Evolutionary conservation across 257 asterid species (phyloP), one percentile per base, ranked within the genome.

Genomic region (Rauvolfia tetraphylla): DNA sequence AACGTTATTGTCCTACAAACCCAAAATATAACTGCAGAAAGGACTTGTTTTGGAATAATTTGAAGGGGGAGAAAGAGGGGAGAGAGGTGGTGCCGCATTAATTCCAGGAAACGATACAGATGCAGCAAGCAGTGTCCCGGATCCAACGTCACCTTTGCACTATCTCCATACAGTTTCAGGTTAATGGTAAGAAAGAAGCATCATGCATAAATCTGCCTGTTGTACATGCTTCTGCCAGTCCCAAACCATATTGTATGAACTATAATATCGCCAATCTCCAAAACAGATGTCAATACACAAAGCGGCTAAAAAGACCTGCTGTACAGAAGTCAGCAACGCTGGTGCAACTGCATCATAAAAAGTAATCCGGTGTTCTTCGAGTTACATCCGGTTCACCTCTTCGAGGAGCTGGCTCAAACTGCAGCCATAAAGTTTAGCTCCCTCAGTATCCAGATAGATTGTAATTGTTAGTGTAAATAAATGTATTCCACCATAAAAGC

Each of bases 391-490:
- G 97, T 77, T 90, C 97, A 27, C 96, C 97, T 25, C 97, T 85
- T 74, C 93, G 88, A 18, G 97, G 96, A 78, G 96, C 97, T 78
- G 97, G 97, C 77, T 91, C 97, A 86, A 91, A 91, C 97, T 91
- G 90, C 85, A 73, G 76, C 29, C 44, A 14, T 22, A 54, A 80
- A 48, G 14, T 36, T 0, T 49, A 20, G 22, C 62, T 4, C 5
- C 34, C 66, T 74, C 67, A 44, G 46, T 39, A 74, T 54, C n/a
- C 41, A 17, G 36, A 49, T 12, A 25, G n/a, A 27, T 1, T 27
- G 44, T 38, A 49, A 12, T 39, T 31, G 6, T 36, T 39, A 15
- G 23, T 10, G n/a, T 11, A 49, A 53, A 1, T 53, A 25, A 8
- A 7, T 25, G 17, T 58, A 27, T 9, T 27, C 66, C 34, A 58